These are phyloP conservation scores for Brasilioporus rufonigricans DNA, from an alignment of 768 basidiomycete genomes.

Conservation along the genomic window DNA sequence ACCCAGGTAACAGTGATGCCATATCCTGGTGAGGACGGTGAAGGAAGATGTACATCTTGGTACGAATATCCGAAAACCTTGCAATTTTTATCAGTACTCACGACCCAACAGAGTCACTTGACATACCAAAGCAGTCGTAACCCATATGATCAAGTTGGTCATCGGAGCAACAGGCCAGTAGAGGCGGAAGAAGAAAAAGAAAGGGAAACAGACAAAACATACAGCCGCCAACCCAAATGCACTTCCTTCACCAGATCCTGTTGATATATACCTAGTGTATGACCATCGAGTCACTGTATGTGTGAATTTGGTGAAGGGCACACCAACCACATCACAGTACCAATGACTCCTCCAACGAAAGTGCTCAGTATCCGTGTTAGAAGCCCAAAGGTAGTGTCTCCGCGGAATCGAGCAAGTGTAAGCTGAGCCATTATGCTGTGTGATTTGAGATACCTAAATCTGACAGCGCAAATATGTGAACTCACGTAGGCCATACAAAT, in stretches of 20 bases:
- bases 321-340: conserved; percentile 64
- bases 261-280: conserved; percentile 62
- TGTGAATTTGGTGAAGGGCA: background rate
- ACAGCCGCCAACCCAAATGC: conserved; percentile 70
- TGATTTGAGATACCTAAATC: background rate
- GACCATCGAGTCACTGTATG: background rate
- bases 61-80: conserved; percentile 76
- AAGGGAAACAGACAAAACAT: conserved; percentile 65
- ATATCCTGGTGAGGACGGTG: conserved; percentile 51
- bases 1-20: conserved; percentile 74
- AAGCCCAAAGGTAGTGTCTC: conserved; percentile 71
- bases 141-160: conserved; percentile 65
- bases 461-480: background rate
- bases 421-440: conserved; percentile 75
- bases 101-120: background rate
- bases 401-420: conserved; percentile 67
- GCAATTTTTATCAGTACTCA: background rate
- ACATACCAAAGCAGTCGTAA: conserved; percentile 59
- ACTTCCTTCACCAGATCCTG: conserved; percentile 57
- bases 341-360: conserved; percentile 60
- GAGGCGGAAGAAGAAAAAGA: conserved; percentile 65
- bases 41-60: conserved; percentile 49
- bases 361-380: conserved; percentile 61
- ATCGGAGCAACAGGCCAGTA: conserved; percentile 75
- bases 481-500: conserved; percentile 72